A percentile compares a stretch with the other conserved stretches of the same genome.
Evolutionary conservation across 2,329 filamentous ascomycete genomes (phyloP).

Genomic region (Apiospora marii): DNA sequence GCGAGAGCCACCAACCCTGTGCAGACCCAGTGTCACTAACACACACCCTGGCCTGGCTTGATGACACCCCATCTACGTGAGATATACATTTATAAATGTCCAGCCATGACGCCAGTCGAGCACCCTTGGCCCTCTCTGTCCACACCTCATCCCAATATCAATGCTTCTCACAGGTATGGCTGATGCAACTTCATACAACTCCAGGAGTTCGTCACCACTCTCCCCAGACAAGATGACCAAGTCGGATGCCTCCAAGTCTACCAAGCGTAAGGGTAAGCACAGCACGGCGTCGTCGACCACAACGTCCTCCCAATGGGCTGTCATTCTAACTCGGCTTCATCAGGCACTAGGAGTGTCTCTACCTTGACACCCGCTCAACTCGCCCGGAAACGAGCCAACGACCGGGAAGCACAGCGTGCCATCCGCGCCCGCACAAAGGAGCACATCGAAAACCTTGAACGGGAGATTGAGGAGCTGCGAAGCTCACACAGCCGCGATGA

Average conservation of each 20-base stretch:
- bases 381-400: slow-evolving; percentile 89
- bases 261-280: slow-evolving; percentile 44
- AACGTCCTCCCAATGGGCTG: not conserved
- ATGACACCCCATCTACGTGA: slow-evolving; percentile 25
- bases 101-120: slow-evolving; percentile 22
- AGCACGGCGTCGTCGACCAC: slow-evolving; percentile 21
- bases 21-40: slow-evolving; percentile 24
- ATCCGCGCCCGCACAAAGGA: slow-evolving; percentile 87
- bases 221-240: slow-evolving; percentile 37
- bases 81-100: slow-evolving; percentile 25
- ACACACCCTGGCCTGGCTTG: slow-evolving; percentile 24
- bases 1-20: slow-evolving; percentile 22
- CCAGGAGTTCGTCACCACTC: slow-evolving; percentile 28
- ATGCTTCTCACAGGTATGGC: slow-evolving; percentile 29
- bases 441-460: slow-evolving; percentile 82
- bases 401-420: slow-evolving; percentile 87
- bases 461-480: slow-evolving; percentile 75
- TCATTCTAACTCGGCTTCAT: slow-evolving; percentile 23
- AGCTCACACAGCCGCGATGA: slow-evolving; percentile 56
- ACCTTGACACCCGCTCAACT: slow-evolving; percentile 89
- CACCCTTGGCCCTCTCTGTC: slow-evolving; percentile 17
- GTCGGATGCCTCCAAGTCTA: slow-evolving; percentile 35
- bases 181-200: slow-evolving; percentile 25
- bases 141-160: slow-evolving; percentile 21
- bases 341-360: slow-evolving; percentile 78